phyloP scores from a whole-genome alignment of 306 rosid species.

The Fragaria vesca region DNA sequence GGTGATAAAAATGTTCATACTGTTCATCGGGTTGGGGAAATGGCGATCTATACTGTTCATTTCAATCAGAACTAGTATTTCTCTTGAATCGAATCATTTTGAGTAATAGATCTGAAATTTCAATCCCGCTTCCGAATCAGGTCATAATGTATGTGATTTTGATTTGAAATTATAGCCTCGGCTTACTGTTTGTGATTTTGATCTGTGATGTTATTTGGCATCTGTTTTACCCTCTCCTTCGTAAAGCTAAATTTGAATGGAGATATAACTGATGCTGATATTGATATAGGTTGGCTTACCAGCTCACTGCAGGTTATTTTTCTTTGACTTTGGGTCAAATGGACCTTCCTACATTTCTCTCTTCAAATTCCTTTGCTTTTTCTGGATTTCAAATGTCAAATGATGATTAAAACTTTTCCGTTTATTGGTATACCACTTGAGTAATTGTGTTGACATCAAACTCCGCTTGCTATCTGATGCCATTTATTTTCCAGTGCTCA shows the following conservation, averaged over 20 bases:
- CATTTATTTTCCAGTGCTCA: background rate
- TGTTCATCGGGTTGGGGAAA: too few relatives aligned
- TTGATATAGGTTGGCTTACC: slow-evolving; percentile 74
- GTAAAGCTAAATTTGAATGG: slow-evolving; percentile 24
- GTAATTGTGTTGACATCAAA: slow-evolving; percentile 44
- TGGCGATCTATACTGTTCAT: too few relatives aligned
- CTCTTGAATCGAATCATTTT: too few relatives aligned
- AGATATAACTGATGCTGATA: slow-evolving; percentile 75
- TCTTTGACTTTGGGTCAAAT: slow-evolving; percentile 27
- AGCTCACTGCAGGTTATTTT: slow-evolving; percentile 57
- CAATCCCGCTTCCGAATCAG: too few relatives aligned
- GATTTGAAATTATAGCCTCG: too few relatives aligned
- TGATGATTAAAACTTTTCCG: slow-evolving; percentile 51
- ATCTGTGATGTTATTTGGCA: slow-evolving; percentile 23
- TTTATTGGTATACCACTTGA: slow-evolving; percentile 94
- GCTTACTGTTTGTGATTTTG: background rate
- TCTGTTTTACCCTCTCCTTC: slow-evolving; percentile 70
- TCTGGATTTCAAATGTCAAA: slow-evolving; percentile 33
- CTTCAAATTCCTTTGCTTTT: background rate
- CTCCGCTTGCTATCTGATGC: slow-evolving; percentile 23
- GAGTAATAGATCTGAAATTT: too few relatives aligned
- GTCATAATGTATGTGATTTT: too few relatives aligned
- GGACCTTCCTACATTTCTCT: too few relatives aligned
- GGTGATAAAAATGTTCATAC: too few relatives aligned
- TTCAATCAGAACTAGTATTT: too few relatives aligned